Base-by-base conservation (phyloP, 2,329 filamentous ascomycete species). In the Exserohilum turcica region DNA sequence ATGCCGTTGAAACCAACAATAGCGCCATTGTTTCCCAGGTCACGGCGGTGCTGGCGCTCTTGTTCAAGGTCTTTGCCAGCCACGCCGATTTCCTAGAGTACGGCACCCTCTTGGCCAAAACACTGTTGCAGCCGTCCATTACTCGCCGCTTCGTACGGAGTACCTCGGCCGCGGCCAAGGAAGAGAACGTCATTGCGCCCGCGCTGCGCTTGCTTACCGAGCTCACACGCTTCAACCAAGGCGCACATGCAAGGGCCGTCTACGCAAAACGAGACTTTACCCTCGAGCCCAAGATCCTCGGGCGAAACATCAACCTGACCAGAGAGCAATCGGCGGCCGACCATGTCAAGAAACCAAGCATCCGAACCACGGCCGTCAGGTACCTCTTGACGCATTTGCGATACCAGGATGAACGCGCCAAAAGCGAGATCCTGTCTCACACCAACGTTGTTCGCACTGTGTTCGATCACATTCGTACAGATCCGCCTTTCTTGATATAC, bases 111-210 rank as follows among this genome's bases (percentile, higher is more conserved):
- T 81, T 99, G 42, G 92, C 91, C 72, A 89, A 90, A 61, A 90
- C 90, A 13, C 78, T 97, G 36, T 77, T 99, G 24, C 89, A 92
- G 65, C 89, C 89, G 59, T 84, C 87, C 21, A 91, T 96, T 62
- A 80, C 92, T 58, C 91, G 92, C 63, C 83, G 96, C 3, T 77
- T 97, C 19, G 86, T 90, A 28, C 86, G 87, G 54, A 91, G 91
- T 54, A 77, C 97, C 15, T 88, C 90, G 3, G 86, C 90, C 0
- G 87, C 90, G 19, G 92, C 91, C 73, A 83, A 86, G 42, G 96
- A 95, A 69, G 91, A 92, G 33, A 91, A 90, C 73, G 79, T 97
- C 53, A 92, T 97, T 56, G 94, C 91, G 2, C 93, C 94, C 0
- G 92, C 90, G 19, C 78, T 99, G 53, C 86, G 93, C 51, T 78